phyloP scores from a whole-genome alignment of 108 stramenopile species.

The Aurantiochytrium sp. region DNA sequence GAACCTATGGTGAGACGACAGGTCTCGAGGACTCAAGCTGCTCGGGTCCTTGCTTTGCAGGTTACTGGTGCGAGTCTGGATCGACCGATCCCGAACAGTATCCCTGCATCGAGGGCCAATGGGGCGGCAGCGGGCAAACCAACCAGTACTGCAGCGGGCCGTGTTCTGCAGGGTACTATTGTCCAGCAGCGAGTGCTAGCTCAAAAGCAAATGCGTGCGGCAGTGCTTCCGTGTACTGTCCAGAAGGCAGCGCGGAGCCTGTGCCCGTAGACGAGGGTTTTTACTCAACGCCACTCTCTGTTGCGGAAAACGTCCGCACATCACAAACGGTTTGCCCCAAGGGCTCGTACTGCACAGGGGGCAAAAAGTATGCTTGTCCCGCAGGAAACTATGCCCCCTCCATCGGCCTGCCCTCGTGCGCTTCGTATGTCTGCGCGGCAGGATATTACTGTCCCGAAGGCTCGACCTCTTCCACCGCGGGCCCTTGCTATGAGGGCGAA shows the following conservation, averaged over 20 bases:
- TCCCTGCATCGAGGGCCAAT: background rate
- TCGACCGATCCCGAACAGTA: background rate
- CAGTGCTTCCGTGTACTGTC: background rate
- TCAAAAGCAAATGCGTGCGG: background rate
- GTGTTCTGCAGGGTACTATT: slow-evolving; percentile 21
- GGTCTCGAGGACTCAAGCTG: background rate
- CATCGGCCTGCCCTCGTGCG: background rate
- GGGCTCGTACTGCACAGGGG: background rate
- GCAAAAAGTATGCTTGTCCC: background rate
- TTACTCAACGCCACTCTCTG: background rate
- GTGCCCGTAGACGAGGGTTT: background rate
- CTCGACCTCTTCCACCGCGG: background rate
- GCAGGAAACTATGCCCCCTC: slow-evolving; percentile 12
- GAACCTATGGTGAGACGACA: background rate
- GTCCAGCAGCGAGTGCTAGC: background rate
- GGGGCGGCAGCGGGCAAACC: background rate
- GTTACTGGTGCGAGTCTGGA: background rate
- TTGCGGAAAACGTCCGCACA: background rate
- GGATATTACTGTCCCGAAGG: slow-evolving; percentile 23
- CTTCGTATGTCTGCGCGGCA: background rate
- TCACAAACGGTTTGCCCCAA: background rate
- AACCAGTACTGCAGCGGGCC: slow-evolving; percentile 6
- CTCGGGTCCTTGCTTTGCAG: background rate
- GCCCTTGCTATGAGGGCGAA: background rate
- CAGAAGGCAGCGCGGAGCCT: background rate